These are phyloP conservation scores for Colletotrichum abscissum DNA, from an alignment of 2,329 filamentous ascomycete species.

Conservation along the genomic window DNA sequence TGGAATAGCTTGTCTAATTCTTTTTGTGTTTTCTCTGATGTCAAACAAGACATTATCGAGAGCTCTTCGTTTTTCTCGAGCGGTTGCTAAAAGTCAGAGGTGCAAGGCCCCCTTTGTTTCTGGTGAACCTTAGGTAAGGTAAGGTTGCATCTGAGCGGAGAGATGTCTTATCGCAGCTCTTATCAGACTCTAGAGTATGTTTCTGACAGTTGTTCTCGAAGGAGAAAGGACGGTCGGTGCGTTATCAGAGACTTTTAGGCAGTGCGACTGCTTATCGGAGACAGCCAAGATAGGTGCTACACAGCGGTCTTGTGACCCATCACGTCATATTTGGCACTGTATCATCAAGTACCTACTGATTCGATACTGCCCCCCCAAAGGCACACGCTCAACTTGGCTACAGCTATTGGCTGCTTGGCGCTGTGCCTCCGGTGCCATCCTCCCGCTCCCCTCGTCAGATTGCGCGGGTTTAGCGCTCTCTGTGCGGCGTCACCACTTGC, in stretches of 20 bases:
- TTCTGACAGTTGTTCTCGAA: neutral
- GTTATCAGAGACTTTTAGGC: neutral
- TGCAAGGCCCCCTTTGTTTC: constrained; percentile 12
- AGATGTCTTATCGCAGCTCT: constrained; percentile 18
- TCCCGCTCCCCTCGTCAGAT: neutral
- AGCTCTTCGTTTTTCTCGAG: neutral
- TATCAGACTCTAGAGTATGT: neutral
- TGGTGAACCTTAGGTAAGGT: neutral
- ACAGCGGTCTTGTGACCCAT: neutral
- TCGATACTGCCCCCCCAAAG: neutral
- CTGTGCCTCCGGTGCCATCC: neutral
- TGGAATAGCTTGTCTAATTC: neutral
- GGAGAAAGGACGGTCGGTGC: neutral
- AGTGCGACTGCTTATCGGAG: constrained; percentile 5
- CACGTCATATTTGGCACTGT: constrained; percentile 5
- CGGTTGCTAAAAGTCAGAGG: constrained; percentile 26
- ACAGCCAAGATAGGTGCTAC: too few relatives aligned
- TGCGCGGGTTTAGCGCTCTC: constrained; percentile 18
- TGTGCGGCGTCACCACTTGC: neutral
- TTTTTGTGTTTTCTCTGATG: neutral
- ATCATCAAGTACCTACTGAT: too few relatives aligned
- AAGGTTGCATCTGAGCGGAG: neutral
- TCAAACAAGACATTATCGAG: neutral
- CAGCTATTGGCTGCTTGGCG: neutral
- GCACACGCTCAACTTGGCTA: neutral